Evolutionary conservation across 2,329 filamentous ascomycete genomes (phyloP), one percentile per base, ranked within the genome.

Genomic region (Fusarium algeriense): DNA sequence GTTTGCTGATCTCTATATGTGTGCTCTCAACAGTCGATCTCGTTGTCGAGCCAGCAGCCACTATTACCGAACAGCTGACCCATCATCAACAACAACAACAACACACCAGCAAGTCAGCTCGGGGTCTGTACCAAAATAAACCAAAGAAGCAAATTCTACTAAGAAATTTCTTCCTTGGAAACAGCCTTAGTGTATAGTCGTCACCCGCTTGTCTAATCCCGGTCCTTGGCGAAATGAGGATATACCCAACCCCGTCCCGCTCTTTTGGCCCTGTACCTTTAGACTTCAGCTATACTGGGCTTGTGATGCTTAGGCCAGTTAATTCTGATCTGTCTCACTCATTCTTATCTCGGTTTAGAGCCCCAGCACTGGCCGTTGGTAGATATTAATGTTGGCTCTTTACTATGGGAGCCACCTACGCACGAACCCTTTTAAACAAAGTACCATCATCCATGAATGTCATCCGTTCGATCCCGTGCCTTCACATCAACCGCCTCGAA

Each of bases 151-250:
- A 70, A 72, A 64, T 60, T 43, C 40, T 59, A 43, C 61, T 40
- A 30, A 57, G 28, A 59, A 44, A 28, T 30, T 44, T 32, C 69
- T 58, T 64, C 28, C 64, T 49, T 32, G 41, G 40, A 55, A 63
- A 46, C 69, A 64, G 54, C 40, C 56, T 53, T 23, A 38, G 52
- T 48, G 35, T 34, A 58, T 54, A 60, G 28, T 54, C 19, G 49
- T 45, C 60, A 66, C 65, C 68, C 68, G 41, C 67, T 65, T 70
- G 54, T 45, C 46, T 64, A 60, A 67, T 57, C 61, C 70, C 50
- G 64, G 69, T 52, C 56, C 54, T 65, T 59, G 46, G 71, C 70
- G 66, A 76, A 75, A 76, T 76, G 74, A 76, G 70, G 73, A 75
- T 75, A 61, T 63, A 61, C 73, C 67, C 60, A 61, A 41, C 52